Base-by-base conservation (phyloP, 2,329 filamentous ascomycete species). In the Talaromyces sp. region DNA sequence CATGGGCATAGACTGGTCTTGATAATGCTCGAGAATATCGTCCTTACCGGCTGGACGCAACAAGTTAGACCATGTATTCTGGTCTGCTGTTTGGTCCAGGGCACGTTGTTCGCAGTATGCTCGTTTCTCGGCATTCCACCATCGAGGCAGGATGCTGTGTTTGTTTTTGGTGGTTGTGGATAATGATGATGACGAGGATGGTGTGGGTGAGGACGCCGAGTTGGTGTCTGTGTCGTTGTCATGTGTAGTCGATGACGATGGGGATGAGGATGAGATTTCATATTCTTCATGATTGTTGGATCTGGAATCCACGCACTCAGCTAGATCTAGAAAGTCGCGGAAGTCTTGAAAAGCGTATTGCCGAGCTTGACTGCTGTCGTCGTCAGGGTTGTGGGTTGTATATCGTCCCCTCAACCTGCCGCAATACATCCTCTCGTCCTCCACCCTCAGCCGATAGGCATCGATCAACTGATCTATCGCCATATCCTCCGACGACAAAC, bases 1-100 rank as follows among this genome's bases (percentile, higher is more conserved):
- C 81, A 84, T 83, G 2, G 82, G 79, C 66, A 84, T 83, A 1
- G 69, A 69, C 0, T 62, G 5, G 58, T 84, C 77, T 2, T 77
- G 76, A 58, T 85, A 85, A 58, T 80, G 75, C 25, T 80, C 74
- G 5, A 76, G 73, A 36, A 84, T 71, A 51, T 78, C 74, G 13
- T 54, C 56, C 71, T 81, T 81, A 4, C 73, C 67, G 1, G 78
- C 69, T 3, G 67, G 66, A 19, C 49, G 69, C 8, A 58, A 66
- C 17, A 81, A 68, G n/a, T 67, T 47, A 22, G 71, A 69, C 76
- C 77, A 80, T 49, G 22, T 36, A 13, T 45, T 31, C 15, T 25
- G 31, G 4, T 38, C 38, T 25, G 29, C 22, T 1, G 19, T 53
- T 2, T 43, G 13, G 25, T 68, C 66, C 70, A 76, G 72, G 1